These are phyloP conservation scores for Dactylellina haptotyla DNA, from an alignment of 2,329 filamentous ascomycete species.

Conservation along the genomic window DNA sequence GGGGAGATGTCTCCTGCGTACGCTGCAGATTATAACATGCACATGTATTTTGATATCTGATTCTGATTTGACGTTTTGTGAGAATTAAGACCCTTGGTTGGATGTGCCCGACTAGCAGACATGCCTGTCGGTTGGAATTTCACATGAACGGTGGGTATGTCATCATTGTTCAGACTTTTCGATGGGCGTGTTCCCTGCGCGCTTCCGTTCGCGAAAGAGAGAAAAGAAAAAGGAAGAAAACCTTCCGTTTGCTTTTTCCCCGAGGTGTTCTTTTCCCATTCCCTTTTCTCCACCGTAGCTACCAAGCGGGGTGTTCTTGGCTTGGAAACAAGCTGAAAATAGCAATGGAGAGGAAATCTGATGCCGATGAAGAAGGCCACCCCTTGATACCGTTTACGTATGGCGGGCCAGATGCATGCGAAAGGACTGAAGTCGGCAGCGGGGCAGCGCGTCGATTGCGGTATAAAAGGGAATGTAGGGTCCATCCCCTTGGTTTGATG, in stretches of 20 bases:
- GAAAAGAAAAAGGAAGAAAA: neutral
- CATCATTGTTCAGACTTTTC: neutral
- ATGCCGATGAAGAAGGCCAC: neutral
- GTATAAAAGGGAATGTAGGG: conserved; percentile 10
- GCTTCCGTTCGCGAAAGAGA: neutral
- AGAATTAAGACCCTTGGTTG: too few species aligned
- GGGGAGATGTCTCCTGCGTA: too few species aligned
- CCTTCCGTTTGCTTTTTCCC: neutral
- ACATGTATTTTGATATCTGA: too few species aligned
- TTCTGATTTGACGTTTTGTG: too few species aligned
- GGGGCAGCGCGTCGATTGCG: neutral
- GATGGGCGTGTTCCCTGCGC: neutral
- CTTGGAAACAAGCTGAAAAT: conserved; percentile 4
- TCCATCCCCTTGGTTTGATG: too few species aligned
- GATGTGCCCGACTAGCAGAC: too few species aligned
- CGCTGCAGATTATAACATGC: neutral
- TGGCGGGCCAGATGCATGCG: neutral
- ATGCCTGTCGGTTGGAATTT: conserved; percentile 20
- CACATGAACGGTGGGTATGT: conserved; percentile 21
- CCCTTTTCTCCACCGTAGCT: neutral
- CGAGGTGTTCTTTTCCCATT: neutral
- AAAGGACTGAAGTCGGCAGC: neutral
- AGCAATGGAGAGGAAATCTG: neutral
- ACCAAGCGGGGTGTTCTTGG: neutral
- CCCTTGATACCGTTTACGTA: conserved; percentile 34